Base-by-base conservation (phyloP, 1,139 yeast genomes). In the Nakaseomyces bracarensis region DNA sequence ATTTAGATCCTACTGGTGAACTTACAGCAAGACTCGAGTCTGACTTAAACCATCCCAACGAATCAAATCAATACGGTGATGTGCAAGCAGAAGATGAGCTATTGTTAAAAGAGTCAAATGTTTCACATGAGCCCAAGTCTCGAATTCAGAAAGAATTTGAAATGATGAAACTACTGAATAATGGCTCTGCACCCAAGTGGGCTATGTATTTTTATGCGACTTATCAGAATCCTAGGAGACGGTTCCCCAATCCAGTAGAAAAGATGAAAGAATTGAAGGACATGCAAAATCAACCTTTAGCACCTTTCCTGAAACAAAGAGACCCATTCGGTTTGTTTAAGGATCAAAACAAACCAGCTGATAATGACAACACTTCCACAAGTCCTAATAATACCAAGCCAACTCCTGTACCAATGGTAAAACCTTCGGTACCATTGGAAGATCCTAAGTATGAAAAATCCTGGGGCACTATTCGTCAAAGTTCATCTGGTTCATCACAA, bases 181-280 rank as follows among this genome's bases (percentile, higher is more conserved):
- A 59, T 9, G 60, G 60, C 0, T 57, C 61, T 38, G 55, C 68
- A 3, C 49, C 63, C 3, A 61, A 55, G 43, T 67, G 70, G 70
- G 59, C 65, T 42, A 48, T 58, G 37, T 67, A 67, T 44, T 67
- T 64, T 46, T 54, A 57, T 38, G 41, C 58, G 41, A 66, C 70
- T 0, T 55, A 52, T 37, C 58, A 58, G 16, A 62, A 66, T 40
- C 68, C 70, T 1, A 64, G 58, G 18, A 61, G 61, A 42, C 52
- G 63, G 35, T 53, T 67, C 46, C 66, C 66, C 18, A 65, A 67
- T 45, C 71, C 71, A 23, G 53, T 55, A 47, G 51, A 50, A 2
- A 51, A 54, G 41, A 37, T 60, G 36, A 50, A 58, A 25, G 60
- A 63, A 13, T 50, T 56, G 40, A 49, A 52, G 15, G 47, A 46